Evolutionary conservation across 2,329 filamentous ascomycete species (phyloP), one percentile per base, ranked within the genome.

Genomic region (Xylaria sp.): DNA sequence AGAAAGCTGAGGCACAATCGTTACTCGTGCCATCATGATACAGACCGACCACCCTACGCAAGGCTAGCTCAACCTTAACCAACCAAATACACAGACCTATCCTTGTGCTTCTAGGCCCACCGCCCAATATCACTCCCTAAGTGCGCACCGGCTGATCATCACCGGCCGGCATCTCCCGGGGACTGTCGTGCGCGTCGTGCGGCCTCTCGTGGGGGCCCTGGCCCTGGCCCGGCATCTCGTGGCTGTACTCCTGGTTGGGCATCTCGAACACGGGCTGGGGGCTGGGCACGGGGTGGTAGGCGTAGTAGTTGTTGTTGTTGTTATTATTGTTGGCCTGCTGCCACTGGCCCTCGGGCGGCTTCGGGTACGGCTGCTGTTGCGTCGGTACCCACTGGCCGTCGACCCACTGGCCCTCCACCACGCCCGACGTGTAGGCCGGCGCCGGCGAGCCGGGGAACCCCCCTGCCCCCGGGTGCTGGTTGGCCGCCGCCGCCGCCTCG

Each of bases 261-360:
- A 69, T 56, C 50, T 71, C 67, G 9, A 39, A 56, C 34, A 71
- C 57, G 4, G 62, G 61, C 26, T 63, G 62, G 2, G 52, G 38
- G 43, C 62, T 57, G 4, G 51, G 52, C 0, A 65, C 57, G 20
- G 65, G 47, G 49, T 67, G 65, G 45, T 65, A 69, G 29, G 67
- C 53, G 48, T 56, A 47, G 18, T 59, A 58, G 9, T 50, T 57
- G n/a, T n/a, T n/a, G n/a, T n/a, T n/a, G n/a, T n/a, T n/a, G n/a
- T n/a, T n/a, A n/a, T n/a, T n/a, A n/a, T n/a, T n/a, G n/a, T n/a
- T n/a, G n/a, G n/a, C n/a, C n/a, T n/a, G n/a, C 16, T 59, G 52
- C 56, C 71, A 50, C 47, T 70, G 68, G 18, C 58, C 63, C 18
- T 64, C 61, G 18, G 54, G n/a, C n/a, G n/a, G 40, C 1, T 50